Conservation (phyloP, 306 rosid genomes). For the Medicago lupulina region DNA sequence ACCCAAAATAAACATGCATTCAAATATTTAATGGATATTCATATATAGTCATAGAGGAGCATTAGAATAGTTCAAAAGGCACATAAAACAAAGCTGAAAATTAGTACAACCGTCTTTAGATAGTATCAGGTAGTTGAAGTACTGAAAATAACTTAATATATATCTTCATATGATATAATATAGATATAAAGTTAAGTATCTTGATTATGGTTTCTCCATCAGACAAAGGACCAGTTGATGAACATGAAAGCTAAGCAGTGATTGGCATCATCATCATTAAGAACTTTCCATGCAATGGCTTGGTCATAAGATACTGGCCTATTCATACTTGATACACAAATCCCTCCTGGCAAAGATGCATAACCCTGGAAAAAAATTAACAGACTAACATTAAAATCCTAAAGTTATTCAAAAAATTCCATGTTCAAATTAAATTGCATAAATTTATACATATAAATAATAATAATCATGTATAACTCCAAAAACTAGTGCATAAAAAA, state of each 20-base stretch:
- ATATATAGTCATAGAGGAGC: not conserved
- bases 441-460: too few species aligned
- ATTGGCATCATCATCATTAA: constrained; percentile 83
- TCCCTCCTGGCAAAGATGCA: constrained; percentile 78
- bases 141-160: constrained; percentile 43
- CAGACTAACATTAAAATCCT: too few species aligned
- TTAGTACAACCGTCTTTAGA: constrained; percentile 45
- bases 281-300: constrained; percentile 93
- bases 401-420: too few species aligned
- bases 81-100: constrained; percentile 43
- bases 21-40: not conserved
- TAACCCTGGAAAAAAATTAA: constrained; percentile 62
- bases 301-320: constrained; percentile 88
- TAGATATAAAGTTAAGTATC: constrained; percentile 16
- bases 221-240: constrained; percentile 92
- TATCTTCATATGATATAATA: not conserved
- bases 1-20: not conserved
- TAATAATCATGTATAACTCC: too few species aligned
- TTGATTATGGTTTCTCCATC: constrained; percentile 36
- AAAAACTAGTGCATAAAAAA: too few species aligned
- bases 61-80: constrained; percentile 17
- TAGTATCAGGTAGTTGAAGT: constrained; percentile 42
- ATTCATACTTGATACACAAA: constrained; percentile 91
- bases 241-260: constrained; percentile 97
- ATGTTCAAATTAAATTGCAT: too few species aligned